These are phyloP conservation scores for Musa acuminata DNA, from an alignment of 176 grass and related monocot genomes.

Conservation along the genomic window DNA sequence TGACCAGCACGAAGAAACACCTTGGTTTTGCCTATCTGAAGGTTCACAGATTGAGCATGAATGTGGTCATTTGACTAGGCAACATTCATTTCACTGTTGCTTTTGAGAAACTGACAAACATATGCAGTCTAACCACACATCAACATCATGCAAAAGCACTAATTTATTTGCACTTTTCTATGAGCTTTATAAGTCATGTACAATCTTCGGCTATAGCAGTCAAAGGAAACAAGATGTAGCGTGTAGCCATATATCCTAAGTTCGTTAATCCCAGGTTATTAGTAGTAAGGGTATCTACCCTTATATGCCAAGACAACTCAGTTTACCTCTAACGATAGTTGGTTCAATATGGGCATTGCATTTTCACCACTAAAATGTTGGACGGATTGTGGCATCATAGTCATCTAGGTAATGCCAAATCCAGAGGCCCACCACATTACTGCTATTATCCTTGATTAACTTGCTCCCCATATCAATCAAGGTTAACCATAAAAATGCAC, in stretches of 20 bases:
- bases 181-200: background rate
- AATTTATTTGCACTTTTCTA: background rate
- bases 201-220: background rate
- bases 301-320: too few species aligned
- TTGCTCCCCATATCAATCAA: too few species aligned
- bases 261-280: too few species aligned
- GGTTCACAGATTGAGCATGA: slow-evolving; percentile 14
- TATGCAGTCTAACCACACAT: background rate
- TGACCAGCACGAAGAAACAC: slow-evolving; percentile 95
- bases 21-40: slow-evolving; percentile 90
- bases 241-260: background rate
- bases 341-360: too few species aligned
- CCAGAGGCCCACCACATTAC: too few species aligned
- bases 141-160: background rate
- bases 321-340: too few species aligned
- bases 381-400: too few species aligned
- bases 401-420: too few species aligned
- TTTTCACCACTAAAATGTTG: too few species aligned
- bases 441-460: too few species aligned
- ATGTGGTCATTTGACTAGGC: background rate
- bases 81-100: background rate
- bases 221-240: background rate
- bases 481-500: too few species aligned
- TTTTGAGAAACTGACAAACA: background rate
- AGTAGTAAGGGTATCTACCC: too few species aligned